Percentiles rank a stretch among this genome's conserved stretches.
phyloP scores from a whole-genome alignment of 2,329 filamentous ascomycete genomes.

The Aspergillus tanneri region DNA sequence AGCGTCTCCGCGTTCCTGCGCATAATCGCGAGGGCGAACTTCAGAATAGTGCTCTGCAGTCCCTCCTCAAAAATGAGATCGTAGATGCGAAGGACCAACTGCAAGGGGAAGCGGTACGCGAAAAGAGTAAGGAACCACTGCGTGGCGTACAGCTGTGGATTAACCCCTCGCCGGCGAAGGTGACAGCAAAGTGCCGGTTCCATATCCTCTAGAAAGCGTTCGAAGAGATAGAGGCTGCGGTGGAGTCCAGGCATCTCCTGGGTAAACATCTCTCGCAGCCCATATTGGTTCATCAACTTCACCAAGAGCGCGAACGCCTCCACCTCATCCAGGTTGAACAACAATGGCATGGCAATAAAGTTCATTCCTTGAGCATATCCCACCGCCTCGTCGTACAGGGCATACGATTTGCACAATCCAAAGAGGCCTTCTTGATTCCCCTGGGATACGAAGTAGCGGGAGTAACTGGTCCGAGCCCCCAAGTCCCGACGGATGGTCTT shows the following conservation, averaged over 20 bases:
- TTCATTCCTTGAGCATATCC: constrained; percentile 99
- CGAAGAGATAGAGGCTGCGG: constrained; percentile 90
- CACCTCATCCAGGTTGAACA: constrained; percentile 97
- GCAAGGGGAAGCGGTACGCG: constrained; percentile 92
- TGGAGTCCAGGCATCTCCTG: constrained; percentile 96
- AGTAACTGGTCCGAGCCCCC: constrained; percentile 90
- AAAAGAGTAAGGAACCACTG: constrained; percentile 99
- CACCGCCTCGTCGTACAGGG: constrained; percentile 88
- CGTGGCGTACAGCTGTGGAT: constrained; percentile 90
- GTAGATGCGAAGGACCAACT: constrained; percentile 94
- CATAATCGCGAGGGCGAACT: constrained; percentile 94
- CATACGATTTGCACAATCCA: constrained; percentile 95
- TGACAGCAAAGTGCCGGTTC: constrained; percentile 96
- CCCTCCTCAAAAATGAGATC: constrained; percentile 93
- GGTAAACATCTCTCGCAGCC: constrained; percentile 86
- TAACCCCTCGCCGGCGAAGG: constrained; percentile 80
- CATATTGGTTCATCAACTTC: constrained; percentile 94
- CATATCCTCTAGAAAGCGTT: constrained; percentile 86
- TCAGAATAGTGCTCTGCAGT: constrained; percentile 80
- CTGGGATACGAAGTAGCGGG: constrained; percentile 88
- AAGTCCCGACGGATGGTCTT: constrained; percentile 89
- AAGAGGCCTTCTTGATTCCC: constrained; percentile 92
- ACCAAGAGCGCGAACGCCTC: constrained; percentile 94
- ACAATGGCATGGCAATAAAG: constrained; percentile 91
- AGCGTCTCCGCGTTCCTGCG: constrained; percentile 82